Evolutionary conservation across 805 yeast genomes (phyloP), one percentile per base, ranked within the genome.

Genomic region (Pichia deserticola): DNA sequence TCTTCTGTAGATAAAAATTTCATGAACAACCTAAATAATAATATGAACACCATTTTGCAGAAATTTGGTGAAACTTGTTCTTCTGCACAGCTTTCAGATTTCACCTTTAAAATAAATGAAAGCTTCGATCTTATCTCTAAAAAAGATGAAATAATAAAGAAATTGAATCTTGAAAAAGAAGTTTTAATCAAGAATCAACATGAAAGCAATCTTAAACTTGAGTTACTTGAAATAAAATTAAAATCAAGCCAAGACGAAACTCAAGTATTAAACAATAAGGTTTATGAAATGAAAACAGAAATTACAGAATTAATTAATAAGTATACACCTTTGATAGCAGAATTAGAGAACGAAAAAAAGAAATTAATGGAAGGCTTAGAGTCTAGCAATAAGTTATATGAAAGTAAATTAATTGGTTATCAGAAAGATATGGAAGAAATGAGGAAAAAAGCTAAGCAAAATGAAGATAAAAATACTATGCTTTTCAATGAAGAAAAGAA

Each of bases 281-380:
- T 54, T 15, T 8, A 65, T 41, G 68, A 70, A 52, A 40, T 71
- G 20, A 58, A 64, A 25, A 64, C 71, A 1, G 73, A 70, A 52
- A 56, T 56, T 20, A 70, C 68, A 29, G 60, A 70, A 4, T 54
- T 63, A 36, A 61, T 61, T 28, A 57, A 68, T 15, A 55, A 67
- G 1, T 51, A 54, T 5, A 20, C 13, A 10, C 8, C n/a, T 1
- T 20, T 20, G 20, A 20, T 20, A 20, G 20, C 20, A 20, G 20
- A 20, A 20, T 20, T 20, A 20, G 4, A 30, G 3, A 30, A 30
- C 32, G 9, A 30, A 7, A 6, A 30, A 30, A 30, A 30, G 28
- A 29, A 5, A 39, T 46, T 5, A 35, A 30, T 11, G 42, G 20
- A 20, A 20, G 20, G 20, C 3, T 20, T 20, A 20, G 20, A 20